phyloP scores from a whole-genome alignment of 192 early-diverging fungal genomes.

The Linnemannia elongata region DNA sequence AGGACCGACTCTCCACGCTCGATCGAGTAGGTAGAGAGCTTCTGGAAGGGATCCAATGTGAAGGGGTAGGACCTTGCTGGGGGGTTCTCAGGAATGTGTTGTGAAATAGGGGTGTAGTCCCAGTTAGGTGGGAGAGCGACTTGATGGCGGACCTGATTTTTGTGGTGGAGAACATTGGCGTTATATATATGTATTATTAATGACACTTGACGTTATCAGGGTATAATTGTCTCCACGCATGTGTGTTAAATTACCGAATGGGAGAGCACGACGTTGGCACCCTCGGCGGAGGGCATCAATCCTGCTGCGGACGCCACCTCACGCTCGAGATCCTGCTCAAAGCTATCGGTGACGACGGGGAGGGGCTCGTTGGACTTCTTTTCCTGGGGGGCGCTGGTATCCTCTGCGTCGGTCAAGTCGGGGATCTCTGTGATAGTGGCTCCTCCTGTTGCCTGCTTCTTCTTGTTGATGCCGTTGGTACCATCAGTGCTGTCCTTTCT shows the following conservation, averaged over 20 bases:
- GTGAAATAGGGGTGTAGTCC: constrained; percentile 86
- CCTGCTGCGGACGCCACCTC: constrained; percentile 71
- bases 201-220: too few relatives aligned
- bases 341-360: constrained; percentile 76
- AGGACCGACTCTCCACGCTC: constrained; percentile 94
- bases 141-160: constrained; percentile 89
- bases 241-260: constrained; percentile 56
- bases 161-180: background rate
- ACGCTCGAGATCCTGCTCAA: constrained; percentile 77
- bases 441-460: constrained; percentile 21
- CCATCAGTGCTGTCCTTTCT: constrained; percentile 11
- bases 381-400: constrained; percentile 24
- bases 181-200: too few relatives aligned
- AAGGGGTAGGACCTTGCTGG: constrained; percentile 94
- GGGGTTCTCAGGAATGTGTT: constrained; percentile 82
- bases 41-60: constrained; percentile 96
- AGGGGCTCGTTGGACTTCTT: constrained; percentile 27
- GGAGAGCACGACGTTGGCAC: constrained; percentile 55
- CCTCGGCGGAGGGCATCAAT: constrained; percentile 64
- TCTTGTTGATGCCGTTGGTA: constrained; percentile 24
- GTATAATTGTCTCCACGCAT: too few relatives aligned
- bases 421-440: constrained; percentile 18
- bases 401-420: constrained; percentile 40
- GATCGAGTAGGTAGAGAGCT: constrained; percentile 89
- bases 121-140: constrained; percentile 92